Percentiles rank a stretch among this genome's conserved stretches.
Conservation (phyloP, 306 rosid species). For the apple (Malus domestica) region ASM211411v1 NC_041791.1:7962501-7963000, state of each 20-base stretch:
- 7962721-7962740: conserved; percentile 72
- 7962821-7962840: too few relatives aligned
- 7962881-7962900: too few relatives aligned
- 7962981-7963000: too few relatives aligned
- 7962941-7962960: too few relatives aligned
- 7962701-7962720: conserved; percentile 65
- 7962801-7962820: too few relatives aligned
- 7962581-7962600: background rate
- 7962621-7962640: conserved; percentile 70
- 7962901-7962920: too few relatives aligned
- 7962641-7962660: conserved; percentile 57
- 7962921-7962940: too few relatives aligned
- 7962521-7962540: conserved; percentile 67
- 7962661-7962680: conserved; percentile 80
- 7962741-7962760: background rate
- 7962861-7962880: too few relatives aligned
- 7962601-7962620: background rate
- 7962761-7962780: too few relatives aligned
- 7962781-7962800: too few relatives aligned
- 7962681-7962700: conserved; percentile 86
- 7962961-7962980: too few relatives aligned
- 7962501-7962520: conserved; percentile 82
- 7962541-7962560: conserved; percentile 76
- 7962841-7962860: too few relatives aligned
- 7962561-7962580: background rate